Evolutionary conservation across 2,329 filamentous ascomycete genomes (phyloP).

Genomic region (Claviceps purpurea): DNA sequence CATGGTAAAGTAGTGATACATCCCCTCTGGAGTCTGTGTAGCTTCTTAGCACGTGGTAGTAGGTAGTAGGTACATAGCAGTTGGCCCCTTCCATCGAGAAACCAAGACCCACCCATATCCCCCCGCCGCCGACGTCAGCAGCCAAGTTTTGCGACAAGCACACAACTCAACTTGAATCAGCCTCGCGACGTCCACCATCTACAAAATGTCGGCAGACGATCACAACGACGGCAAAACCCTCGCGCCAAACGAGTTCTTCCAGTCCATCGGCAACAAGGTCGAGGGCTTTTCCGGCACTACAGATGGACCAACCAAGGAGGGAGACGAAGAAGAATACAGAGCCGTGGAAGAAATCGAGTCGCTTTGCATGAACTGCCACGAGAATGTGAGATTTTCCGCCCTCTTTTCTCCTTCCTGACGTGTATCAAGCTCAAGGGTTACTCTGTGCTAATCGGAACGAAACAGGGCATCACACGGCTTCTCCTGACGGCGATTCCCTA

Average conservation of each 20-base stretch:
- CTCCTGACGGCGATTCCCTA: slow-evolving; percentile 88
- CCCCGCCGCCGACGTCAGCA: too few species aligned
- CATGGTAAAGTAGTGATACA: not conserved
- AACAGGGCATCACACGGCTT: slow-evolving; percentile 67
- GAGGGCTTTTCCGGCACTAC: slow-evolving; percentile 32
- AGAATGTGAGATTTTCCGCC: slow-evolving; percentile 45
- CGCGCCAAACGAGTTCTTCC: slow-evolving; percentile 41
- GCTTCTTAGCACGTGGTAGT: not conserved
- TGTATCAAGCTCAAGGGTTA: not conserved
- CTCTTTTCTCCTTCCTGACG: not conserved
- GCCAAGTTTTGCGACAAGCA: not conserved
- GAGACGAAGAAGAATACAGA: slow-evolving; percentile 33
- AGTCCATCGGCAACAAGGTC: slow-evolving; percentile 49
- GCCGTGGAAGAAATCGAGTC: slow-evolving; percentile 60
- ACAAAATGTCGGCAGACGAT: slow-evolving; percentile 28
- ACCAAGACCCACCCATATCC: too few species aligned
- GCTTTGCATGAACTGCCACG: slow-evolving; percentile 74
- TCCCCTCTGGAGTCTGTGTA: not conserved
- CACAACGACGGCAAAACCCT: slow-evolving; percentile 23
- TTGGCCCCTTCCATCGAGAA: too few species aligned
- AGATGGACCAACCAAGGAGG: slow-evolving; percentile 19
- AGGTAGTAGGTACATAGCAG: too few species aligned
- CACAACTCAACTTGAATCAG: not conserved
- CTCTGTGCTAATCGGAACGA: not conserved
- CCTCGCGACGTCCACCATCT: not conserved